Evolutionary conservation across 768 basidiomycete genomes (phyloP).

Genomic region (Hortiboletus flavorubellus): DNA sequence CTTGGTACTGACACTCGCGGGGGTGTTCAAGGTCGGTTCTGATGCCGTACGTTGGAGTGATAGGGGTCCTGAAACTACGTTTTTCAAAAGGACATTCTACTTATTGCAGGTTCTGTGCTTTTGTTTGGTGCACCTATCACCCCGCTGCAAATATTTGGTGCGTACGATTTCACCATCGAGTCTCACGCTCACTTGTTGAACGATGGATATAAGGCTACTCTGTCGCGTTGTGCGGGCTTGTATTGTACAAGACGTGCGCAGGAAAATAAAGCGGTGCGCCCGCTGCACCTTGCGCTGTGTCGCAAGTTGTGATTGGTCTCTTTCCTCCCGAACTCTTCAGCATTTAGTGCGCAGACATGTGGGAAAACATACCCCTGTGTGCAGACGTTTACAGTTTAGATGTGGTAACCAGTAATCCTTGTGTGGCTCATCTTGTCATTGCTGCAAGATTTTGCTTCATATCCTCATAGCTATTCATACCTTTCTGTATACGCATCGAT

Average conservation of each 20-base stretch:
- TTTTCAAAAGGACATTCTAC: constrained; percentile 74
- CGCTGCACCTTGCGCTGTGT: background rate
- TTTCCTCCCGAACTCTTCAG: background rate
- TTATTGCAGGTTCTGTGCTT: constrained; percentile 87
- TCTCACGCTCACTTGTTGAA: background rate
- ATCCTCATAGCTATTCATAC: background rate
- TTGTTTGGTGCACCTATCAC: constrained; percentile 81
- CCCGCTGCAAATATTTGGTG: constrained; percentile 79
- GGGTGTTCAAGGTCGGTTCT: constrained; percentile 77
- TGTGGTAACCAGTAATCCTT: background rate
- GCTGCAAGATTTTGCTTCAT: background rate
- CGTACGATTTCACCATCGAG: constrained; percentile 28
- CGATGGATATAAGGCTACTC: constrained; percentile 63
- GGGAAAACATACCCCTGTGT: background rate
- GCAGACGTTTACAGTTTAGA: background rate
- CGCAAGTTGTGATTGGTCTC: background rate
- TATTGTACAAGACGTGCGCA: constrained; percentile 79
- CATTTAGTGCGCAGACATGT: background rate
- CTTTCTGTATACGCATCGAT: constrained; percentile 6
- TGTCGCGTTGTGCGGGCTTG: constrained; percentile 78
- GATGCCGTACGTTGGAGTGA: background rate
- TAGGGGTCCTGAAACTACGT: constrained; percentile 9
- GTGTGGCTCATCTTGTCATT: background rate
- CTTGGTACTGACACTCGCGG: constrained; percentile 87
- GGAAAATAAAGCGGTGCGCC: constrained; percentile 41